A percentile compares a stretch with the other conserved stretches of the same genome.
These are phyloP conservation scores for Blastocystis sp. DNA, from an alignment of 352 stramenopile genomes.

Conservation along the genomic window DNA sequence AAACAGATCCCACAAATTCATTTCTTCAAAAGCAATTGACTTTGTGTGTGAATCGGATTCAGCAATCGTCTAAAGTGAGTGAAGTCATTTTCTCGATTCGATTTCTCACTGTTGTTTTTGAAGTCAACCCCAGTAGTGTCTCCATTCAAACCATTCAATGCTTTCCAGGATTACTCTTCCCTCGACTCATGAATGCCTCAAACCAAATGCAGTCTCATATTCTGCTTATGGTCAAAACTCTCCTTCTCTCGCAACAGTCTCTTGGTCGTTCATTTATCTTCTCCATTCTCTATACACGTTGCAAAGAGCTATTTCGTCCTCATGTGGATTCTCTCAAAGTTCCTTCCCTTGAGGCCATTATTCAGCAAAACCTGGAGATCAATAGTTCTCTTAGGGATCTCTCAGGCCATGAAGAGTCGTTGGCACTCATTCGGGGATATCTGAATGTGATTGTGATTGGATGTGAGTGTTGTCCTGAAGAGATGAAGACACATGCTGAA, in stretches of 20 bases:
- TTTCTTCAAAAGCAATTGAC: neutral
- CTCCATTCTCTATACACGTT: neutral
- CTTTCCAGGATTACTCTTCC: neutral
- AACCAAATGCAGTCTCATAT: neutral
- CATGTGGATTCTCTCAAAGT: neutral
- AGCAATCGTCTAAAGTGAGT: neutral
- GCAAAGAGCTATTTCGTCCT: neutral
- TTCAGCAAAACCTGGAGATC: too few relatives aligned
- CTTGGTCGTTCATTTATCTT: neutral
- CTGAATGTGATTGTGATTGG: neutral
- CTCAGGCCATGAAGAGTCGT: too few relatives aligned
- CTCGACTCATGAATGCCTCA: neutral
- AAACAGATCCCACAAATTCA: neutral
- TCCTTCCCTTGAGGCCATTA: too few relatives aligned
- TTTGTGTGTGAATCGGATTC: conserved; percentile 3
- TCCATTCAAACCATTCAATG: neutral
- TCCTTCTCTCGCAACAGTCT: neutral
- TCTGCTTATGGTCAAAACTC: neutral
- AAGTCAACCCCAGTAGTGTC: neutral
- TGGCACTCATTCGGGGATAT: too few relatives aligned
- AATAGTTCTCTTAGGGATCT: too few relatives aligned
- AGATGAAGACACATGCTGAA: neutral
- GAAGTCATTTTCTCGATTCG: neutral
- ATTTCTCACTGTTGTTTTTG: neutral
- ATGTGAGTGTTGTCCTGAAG: neutral